phyloP scores from a whole-genome alignment of 768 basidiomycete genomes.

The Auricularia auricula-judae region DNA sequence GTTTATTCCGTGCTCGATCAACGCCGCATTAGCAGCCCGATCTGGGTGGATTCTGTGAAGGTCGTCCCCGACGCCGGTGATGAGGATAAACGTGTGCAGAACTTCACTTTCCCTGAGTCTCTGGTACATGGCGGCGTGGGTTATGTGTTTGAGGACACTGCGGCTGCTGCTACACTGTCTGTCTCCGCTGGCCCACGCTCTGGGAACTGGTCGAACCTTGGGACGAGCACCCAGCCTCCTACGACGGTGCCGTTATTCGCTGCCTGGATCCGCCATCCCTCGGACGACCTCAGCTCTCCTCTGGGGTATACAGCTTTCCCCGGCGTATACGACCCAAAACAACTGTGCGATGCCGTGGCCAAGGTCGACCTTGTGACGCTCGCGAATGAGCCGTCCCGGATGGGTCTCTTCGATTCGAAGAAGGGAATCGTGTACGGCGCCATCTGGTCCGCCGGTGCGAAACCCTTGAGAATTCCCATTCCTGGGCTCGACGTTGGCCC shows the following conservation, averaged over 20 bases:
- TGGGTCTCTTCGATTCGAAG: slow-evolving; percentile 43
- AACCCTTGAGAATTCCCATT: slow-evolving; percentile 15
- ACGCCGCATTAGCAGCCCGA: slow-evolving; percentile 30
- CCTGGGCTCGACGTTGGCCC: neutral
- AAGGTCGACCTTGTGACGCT: slow-evolving; percentile 24
- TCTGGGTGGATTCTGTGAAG: slow-evolving; percentile 31
- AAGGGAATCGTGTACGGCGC: slow-evolving; percentile 24
- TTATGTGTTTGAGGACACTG: slow-evolving; percentile 35
- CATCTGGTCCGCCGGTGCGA: slow-evolving; percentile 45
- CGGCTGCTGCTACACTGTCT: slow-evolving; percentile 17
- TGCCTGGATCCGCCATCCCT: slow-evolving; percentile 41
- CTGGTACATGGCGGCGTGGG: slow-evolving; percentile 63
- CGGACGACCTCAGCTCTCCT: slow-evolving; percentile 20
- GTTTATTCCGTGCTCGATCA: slow-evolving; percentile 63
- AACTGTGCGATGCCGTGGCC: slow-evolving; percentile 30
- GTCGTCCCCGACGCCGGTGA: neutral
- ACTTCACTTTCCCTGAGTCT: slow-evolving; percentile 22
- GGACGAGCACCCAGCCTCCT: slow-evolving; percentile 49
- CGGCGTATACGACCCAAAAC: slow-evolving; percentile 22
- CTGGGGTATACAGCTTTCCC: slow-evolving; percentile 49
- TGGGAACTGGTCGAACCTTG: slow-evolving; percentile 52
- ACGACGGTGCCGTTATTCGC: slow-evolving; percentile 51
- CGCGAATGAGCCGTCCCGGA: slow-evolving; percentile 29
- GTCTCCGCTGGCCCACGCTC: slow-evolving; percentile 34
- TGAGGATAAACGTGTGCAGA: slow-evolving; percentile 7